Percentiles rank a stretch among this genome's conserved stretches.
These are phyloP conservation scores for Podospora comata DNA, from an alignment of 495 filamentous ascomycete species.

Conservation along the genomic window DNA sequence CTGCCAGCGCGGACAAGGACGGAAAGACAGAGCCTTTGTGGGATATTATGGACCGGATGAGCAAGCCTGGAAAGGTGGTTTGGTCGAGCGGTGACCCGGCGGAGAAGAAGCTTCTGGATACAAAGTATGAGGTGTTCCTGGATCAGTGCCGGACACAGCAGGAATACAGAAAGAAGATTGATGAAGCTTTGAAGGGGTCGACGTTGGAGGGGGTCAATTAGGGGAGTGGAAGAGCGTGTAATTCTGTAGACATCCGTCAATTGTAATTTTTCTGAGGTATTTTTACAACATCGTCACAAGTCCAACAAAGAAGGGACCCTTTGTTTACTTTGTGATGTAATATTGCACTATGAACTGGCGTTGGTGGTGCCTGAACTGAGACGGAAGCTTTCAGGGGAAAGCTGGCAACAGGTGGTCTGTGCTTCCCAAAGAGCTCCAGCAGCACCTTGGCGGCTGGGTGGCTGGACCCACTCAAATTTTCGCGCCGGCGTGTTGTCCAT, in stretches of 20 bases:
- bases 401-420: neutral
- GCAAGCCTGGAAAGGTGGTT: constrained; percentile 83
- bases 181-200: constrained; percentile 56
- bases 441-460: neutral
- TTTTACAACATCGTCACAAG: neutral
- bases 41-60: constrained; percentile 97
- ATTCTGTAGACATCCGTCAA: neutral
- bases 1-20: constrained; percentile 69
- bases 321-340: neutral
- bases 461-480: neutral
- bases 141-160: constrained; percentile 75
- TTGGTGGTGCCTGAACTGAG: neutral
- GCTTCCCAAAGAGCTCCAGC: neutral
- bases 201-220: constrained; percentile 14
- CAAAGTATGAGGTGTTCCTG: constrained; percentile 83
- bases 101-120: constrained; percentile 74
- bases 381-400: neutral
- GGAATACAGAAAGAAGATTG: constrained; percentile 64
- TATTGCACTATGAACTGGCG: neutral
- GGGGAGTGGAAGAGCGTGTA: neutral
- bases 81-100: constrained; percentile 63
- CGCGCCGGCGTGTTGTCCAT: neutral
- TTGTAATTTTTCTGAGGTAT: neutral
- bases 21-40: constrained; percentile 84
- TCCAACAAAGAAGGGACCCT: neutral